Percentiles rank a stretch among this genome's conserved stretches.
These are phyloP conservation scores for Mycena leptocephala DNA, from an alignment of 768 basidiomycete genomes.

Conservation along the genomic window DNA sequence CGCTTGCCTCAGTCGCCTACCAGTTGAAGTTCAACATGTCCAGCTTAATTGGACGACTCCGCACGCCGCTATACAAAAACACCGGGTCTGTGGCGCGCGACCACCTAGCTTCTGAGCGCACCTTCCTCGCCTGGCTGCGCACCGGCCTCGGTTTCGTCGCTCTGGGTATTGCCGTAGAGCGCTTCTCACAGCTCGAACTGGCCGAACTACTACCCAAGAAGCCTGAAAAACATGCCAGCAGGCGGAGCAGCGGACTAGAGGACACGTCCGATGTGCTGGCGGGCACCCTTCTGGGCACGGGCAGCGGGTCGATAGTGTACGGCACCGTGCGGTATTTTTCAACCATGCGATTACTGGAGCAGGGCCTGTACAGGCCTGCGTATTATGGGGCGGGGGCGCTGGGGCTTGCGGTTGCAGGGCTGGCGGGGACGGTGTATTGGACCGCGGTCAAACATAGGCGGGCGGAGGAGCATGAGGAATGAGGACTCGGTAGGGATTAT, in stretches of 20 bases:
- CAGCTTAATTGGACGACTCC: neutral
- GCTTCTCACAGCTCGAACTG: constrained; percentile 10
- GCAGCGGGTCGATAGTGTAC: constrained; percentile 29
- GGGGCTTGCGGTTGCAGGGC: constrained; percentile 17
- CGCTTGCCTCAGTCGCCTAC: no score
- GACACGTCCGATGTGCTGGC: constrained; percentile 14
- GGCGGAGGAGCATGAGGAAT: neutral
- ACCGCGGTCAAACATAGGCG: constrained; percentile 9
- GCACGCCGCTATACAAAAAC: constrained; percentile 54
- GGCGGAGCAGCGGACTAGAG: neutral
- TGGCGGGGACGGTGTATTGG: constrained; percentile 17
- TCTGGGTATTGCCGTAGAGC: constrained; percentile 57
- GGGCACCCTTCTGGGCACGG: constrained; percentile 22
- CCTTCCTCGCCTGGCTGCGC: constrained; percentile 63
- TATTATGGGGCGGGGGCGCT: constrained; percentile 26
- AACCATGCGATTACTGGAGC: constrained; percentile 23
- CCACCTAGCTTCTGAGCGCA: constrained; percentile 61
- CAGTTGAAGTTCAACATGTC: no score
- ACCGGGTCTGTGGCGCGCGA: constrained; percentile 62
- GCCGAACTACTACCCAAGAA: neutral
- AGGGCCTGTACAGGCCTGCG: constrained; percentile 21
- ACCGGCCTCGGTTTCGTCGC: constrained; percentile 60
- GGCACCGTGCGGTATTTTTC: constrained; percentile 27
- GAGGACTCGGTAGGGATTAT: neutral
- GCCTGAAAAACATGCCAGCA: neutral